Conservation (phyloP, 257 asterid species). For the Solanum chmielewskii region DNA sequence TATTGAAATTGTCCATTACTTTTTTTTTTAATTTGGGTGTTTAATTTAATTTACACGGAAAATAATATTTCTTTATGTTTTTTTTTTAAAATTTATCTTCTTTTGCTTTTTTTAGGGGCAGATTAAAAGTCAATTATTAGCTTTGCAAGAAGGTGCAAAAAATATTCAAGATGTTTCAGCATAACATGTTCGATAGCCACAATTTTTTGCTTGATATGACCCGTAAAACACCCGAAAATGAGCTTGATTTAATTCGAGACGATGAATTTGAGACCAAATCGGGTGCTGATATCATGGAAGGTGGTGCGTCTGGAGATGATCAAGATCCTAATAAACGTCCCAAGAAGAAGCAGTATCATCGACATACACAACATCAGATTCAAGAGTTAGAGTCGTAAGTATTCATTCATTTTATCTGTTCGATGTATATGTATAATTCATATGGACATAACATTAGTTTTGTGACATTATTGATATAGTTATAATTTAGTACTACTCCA, state of each 20-base stretch:
- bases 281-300: slow-evolving; percentile 51
- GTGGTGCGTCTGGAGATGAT: slow-evolving; percentile 64
- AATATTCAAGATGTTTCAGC: slow-evolving; percentile 42
- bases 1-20: not conserved
- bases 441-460: not conserved
- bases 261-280: slow-evolving; percentile 66
- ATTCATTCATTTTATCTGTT: not conserved
- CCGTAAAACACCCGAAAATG: slow-evolving; percentile 40
- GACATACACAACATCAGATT: slow-evolving; percentile 74
- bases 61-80: not conserved
- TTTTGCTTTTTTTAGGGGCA: not conserved
- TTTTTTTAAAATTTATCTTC: not conserved
- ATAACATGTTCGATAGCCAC: slow-evolving; percentile 57
- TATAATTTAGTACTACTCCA: not conserved
- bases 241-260: slow-evolving; percentile 47
- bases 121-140: not conserved
- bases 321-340: slow-evolving; percentile 60
- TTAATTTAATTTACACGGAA: not conserved
- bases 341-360: slow-evolving; percentile 64
- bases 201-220: slow-evolving; percentile 48
- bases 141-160: not conserved
- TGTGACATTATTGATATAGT: not conserved
- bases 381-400: slow-evolving; percentile 71
- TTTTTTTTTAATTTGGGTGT: not conserved
- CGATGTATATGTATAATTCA: not conserved